Percentiles rank a stretch among this genome's conserved stretches.
These are phyloP conservation scores for Sphagnum fallax DNA, from an alignment of 228 moss, liverwort and hornwort genomes.

Conservation along the genomic window DNA sequence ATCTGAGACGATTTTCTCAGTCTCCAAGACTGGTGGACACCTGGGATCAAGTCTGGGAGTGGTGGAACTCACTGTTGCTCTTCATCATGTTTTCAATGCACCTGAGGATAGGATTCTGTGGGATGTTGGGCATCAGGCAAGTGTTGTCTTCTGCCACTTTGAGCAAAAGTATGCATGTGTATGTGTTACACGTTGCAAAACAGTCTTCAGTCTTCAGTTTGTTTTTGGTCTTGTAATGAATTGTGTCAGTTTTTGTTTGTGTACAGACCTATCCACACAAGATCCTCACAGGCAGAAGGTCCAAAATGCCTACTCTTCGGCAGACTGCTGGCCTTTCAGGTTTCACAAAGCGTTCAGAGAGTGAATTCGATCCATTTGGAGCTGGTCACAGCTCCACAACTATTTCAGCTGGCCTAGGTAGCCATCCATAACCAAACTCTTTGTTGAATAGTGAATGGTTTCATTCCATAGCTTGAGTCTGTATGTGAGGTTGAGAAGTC, in stretches of 20 bases:
- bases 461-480: no score
- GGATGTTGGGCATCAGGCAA: constrained; percentile 68
- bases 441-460: no score
- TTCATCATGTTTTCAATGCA: constrained; percentile 64
- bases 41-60: constrained; percentile 64
- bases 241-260: background rate
- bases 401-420: constrained; percentile 58
- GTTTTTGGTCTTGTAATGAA: background rate
- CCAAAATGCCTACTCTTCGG: constrained; percentile 52
- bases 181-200: background rate
- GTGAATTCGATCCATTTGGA: constrained; percentile 61
- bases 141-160: background rate
- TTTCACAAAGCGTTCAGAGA: constrained; percentile 58
- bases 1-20: constrained; percentile 84
- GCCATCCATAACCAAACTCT: no score
- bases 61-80: constrained; percentile 66
- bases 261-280: constrained; percentile 59
- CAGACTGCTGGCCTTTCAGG: constrained; percentile 62
- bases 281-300: constrained; percentile 53
- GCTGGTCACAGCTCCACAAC: constrained; percentile 67
- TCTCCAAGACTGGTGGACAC: constrained; percentile 71
- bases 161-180: background rate
- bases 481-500: no score
- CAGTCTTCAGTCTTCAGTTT: background rate
- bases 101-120: constrained; percentile 67